Evolutionary conservation across 73 alveolate genomes (phyloP).

Genomic region (Symbiodinium natans): DNA sequence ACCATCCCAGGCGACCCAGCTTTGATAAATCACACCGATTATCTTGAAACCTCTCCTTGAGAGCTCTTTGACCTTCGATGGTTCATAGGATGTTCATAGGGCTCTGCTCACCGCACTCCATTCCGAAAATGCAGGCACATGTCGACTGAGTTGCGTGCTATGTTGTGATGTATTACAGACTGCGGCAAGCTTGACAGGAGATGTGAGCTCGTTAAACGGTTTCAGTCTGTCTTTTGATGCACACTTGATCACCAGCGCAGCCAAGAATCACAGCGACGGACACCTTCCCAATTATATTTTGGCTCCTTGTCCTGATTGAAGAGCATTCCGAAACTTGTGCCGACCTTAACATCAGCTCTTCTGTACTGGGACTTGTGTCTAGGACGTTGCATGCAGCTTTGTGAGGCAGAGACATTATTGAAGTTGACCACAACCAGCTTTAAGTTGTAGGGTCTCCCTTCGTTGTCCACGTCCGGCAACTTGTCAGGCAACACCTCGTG

Average conservation of each 20-base stretch:
- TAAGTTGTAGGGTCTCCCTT: conserved; percentile 59
- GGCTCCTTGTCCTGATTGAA: background rate
- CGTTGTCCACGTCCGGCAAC: conserved; percentile 71
- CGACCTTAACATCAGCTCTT: conserved; percentile 33
- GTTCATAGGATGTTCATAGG: too few species aligned
- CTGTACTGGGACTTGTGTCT: background rate
- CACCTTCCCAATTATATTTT: conserved; percentile 67
- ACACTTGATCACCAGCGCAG: background rate
- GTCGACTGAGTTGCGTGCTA: too few species aligned
- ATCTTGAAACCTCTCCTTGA: conserved; percentile 18
- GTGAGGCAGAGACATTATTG: conserved; percentile 31
- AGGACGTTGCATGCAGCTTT: background rate
- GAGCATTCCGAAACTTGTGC: background rate
- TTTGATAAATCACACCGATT: conserved; percentile 74
- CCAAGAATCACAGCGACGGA: conserved; percentile 62
- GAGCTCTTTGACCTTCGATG: conserved; percentile 50
- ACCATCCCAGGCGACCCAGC: conserved; percentile 44
- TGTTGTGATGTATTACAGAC: too few species aligned
- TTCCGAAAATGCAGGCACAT: too few species aligned
- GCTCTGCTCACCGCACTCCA: too few species aligned
- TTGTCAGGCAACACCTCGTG: conserved; percentile 36
- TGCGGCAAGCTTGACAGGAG: too few species aligned
- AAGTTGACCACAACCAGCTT: conserved; percentile 68
- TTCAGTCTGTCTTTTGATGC: too few species aligned
- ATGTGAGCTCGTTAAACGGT: too few species aligned